These are phyloP conservation scores for Stagonosporopsis cucurbitacearum DNA, from an alignment of 2,329 filamentous ascomycete species.

Conservation along the genomic window DNA sequence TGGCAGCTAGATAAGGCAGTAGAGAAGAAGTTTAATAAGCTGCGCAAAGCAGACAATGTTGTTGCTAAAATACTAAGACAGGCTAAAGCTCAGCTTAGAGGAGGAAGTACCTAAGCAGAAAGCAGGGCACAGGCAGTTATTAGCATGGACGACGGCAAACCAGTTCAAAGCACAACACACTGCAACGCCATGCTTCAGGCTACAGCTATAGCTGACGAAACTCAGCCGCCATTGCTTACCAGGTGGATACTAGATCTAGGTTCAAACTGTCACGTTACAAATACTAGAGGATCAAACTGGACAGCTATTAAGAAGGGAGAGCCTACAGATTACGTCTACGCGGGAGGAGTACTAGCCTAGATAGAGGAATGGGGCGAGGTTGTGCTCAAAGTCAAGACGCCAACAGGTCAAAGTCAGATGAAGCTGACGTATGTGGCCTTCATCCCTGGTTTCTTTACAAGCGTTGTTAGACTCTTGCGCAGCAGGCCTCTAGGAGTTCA, in stretches of 20 bases:
- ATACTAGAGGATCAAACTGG: too few relatives aligned
- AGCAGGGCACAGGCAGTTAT: too few relatives aligned
- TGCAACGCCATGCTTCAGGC: background rate
- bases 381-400: background rate
- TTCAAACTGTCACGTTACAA: slow-evolving; percentile 16
- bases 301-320: slow-evolving; percentile 1
- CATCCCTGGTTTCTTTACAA: slow-evolving; percentile 17
- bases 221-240: slow-evolving; percentile 5
- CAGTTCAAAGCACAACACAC: too few relatives aligned
- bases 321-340: slow-evolving; percentile 6
- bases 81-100: too few relatives aligned
- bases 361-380: slow-evolving; percentile 8
- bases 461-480: slow-evolving; percentile 10
- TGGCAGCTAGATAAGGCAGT: too few relatives aligned
- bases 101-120: too few relatives aligned
- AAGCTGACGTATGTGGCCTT: slow-evolving; percentile 1
- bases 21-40: too few relatives aligned
- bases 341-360: slow-evolving; percentile 8
- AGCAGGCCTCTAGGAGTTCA: slow-evolving; percentile 10
- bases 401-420: too few relatives aligned
- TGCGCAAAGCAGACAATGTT: too few relatives aligned
- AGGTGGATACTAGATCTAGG: slow-evolving; percentile 19
- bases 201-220: background rate
- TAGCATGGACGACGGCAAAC: too few relatives aligned
- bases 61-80: background rate